Base-by-base conservation (phyloP, 208 protist genomes). In the Leishmania amazonensis region DNA sequence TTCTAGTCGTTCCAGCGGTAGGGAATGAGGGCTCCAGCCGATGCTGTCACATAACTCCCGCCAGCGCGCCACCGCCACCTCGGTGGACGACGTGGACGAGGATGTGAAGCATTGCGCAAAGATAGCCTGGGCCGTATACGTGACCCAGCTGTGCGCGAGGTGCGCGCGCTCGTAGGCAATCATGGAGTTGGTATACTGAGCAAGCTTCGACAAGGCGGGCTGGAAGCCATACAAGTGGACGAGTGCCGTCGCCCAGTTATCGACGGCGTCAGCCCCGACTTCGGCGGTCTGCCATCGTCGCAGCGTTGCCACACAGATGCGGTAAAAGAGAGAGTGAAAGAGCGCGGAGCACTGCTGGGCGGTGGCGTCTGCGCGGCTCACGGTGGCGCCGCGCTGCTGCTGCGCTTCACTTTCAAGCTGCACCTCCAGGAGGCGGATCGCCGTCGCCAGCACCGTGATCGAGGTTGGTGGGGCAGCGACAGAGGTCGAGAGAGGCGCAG, bases 21-120 rank as follows among this genome's bases (percentile, higher is more conserved):
- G 54, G 49, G 81, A 85, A 58, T 81, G 80, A 19, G 72, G n/a
- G 72, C 92, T 96, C 92, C 92, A 96, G 73, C 90, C 89, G 42
- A 94, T 68, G 42, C 78, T 83, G 68, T 87, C 82, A 75, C 92
- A 96, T 58, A 93, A 75, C 31, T 71, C 67, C 1, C 60, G 54
- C 92, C 92, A 95, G 38, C 74, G 76, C 70, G 70, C 83, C 58
- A 31, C 77, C 17, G 82, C 77, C 64, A 74, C 68, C 64, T 81
- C 82, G n/a, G 53, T 62, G 21, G 80, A 72, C 19, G 71, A 64
- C 60, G 76, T 51, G 31, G 76, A 74, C 31, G 79, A 64, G 24
- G 70, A 67, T 53, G 79, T 82, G 57, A 87, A 83, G 81, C 89
- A 93, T n/a, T 67, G 72, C 4, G 81, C 64, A 71, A 95, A 86